Conservation (phyloP, 805 yeast genomes). For the Kodamaea leandrae region DNA sequence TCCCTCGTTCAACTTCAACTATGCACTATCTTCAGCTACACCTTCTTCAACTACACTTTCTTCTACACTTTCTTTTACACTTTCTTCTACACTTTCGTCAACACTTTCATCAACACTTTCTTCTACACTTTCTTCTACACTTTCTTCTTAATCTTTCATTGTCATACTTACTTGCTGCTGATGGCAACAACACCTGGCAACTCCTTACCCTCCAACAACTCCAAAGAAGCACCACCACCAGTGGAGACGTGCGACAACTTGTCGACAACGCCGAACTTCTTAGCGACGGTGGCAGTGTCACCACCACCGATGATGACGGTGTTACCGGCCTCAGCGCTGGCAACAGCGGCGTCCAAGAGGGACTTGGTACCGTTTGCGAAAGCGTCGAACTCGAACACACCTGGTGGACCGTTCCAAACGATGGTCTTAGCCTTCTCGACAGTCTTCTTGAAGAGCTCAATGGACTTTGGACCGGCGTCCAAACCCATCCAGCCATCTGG, state of each 20-base stretch:
- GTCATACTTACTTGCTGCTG: slow-evolving; percentile 6
- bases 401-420: slow-evolving; percentile 99
- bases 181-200: slow-evolving; percentile 97
- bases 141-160: neutral
- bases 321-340: slow-evolving; percentile 82
- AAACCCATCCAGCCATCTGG: slow-evolving; percentile 95
- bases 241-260: slow-evolving; percentile 98
- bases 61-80: too few relatives aligned
- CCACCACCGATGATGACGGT: slow-evolving; percentile 99
- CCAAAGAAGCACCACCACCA: slow-evolving; percentile 99
- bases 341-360: slow-evolving; percentile 82
- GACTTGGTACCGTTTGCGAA: slow-evolving; percentile 92
- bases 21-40: too few relatives aligned
- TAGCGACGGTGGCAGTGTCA: slow-evolving; percentile 99
- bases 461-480: slow-evolving; percentile 91
- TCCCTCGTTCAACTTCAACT: too few relatives aligned
- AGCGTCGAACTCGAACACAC: slow-evolving; percentile 95
- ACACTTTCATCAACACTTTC: neutral
- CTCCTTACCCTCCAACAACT: slow-evolving; percentile 97
- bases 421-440: slow-evolving; percentile 94
- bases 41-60: too few relatives aligned
- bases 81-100: neutral
- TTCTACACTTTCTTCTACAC: neutral
- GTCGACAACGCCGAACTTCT: slow-evolving; percentile 95
- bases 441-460: slow-evolving; percentile 73